Percentiles rank a stretch among this genome's conserved stretches.
Evolutionary conservation across 148 eudicot species (phyloP).

Genomic region (Camellia sinensis): DNA sequence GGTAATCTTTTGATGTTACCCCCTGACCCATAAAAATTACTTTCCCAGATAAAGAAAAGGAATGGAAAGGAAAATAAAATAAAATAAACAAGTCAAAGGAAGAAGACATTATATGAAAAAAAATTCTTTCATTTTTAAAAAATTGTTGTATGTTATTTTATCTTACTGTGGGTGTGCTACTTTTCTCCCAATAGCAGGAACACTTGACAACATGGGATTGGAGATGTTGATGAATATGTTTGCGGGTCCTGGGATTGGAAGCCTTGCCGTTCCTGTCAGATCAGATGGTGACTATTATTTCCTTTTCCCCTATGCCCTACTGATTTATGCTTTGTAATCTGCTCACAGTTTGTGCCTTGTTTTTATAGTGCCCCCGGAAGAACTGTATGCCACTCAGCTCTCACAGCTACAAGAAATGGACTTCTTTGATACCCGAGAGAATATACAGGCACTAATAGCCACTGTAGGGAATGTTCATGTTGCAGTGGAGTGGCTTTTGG

Average conservation of each 20-base stretch:
- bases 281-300: slow-evolving; percentile 21
- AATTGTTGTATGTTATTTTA: not conserved
- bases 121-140: no score
- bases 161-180: not conserved
- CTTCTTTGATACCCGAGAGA: slow-evolving; percentile 74
- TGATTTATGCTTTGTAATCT: not conserved
- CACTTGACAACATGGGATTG: slow-evolving; percentile 24
- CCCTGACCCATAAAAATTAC: not conserved
- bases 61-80: not conserved
- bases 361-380: slow-evolving; percentile 77
- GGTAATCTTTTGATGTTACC: not conserved
- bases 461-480: slow-evolving; percentile 88
- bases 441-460: slow-evolving; percentile 76
- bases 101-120: not conserved
- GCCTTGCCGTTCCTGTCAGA: slow-evolving; percentile 18
- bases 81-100: not conserved
- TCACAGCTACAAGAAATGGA: slow-evolving; percentile 93
- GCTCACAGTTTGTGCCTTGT: not conserved
- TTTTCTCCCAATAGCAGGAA: slow-evolving; percentile 15
- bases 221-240: slow-evolving; percentile 47
- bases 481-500: slow-evolving; percentile 86
- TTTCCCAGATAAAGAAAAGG: not conserved
- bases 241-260: slow-evolving; percentile 42
- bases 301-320: not conserved
- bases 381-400: slow-evolving; percentile 81